phyloP scores from a whole-genome alignment of 2,329 filamentous ascomycete genomes.

The Fusarium denticulatum region DNA sequence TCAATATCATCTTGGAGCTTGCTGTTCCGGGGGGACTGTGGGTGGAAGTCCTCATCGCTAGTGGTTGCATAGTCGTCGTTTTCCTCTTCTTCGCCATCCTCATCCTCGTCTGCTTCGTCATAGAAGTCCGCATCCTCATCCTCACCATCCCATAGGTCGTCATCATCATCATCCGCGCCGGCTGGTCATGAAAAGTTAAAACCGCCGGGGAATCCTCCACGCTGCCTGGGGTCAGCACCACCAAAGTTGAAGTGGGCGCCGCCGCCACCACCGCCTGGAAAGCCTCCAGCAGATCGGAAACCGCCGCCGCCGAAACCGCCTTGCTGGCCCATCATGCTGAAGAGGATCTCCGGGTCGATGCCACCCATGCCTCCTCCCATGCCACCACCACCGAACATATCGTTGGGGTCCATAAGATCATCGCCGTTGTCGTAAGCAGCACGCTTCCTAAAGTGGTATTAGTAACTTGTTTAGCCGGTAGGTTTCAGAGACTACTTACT shows the following conservation, averaged over 20 bases:
- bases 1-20: conserved; percentile 45
- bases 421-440: conserved; percentile 92
- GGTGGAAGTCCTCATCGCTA: conserved; percentile 33
- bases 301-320: conserved; percentile 66
- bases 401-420: conserved; percentile 86
- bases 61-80: conserved; percentile 39
- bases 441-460: conserved; percentile 72
- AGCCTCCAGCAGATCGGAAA: conserved; percentile 62
- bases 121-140: conserved; percentile 44
- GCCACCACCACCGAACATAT: conserved; percentile 79
- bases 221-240: conserved; percentile 48
- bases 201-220: conserved; percentile 51
- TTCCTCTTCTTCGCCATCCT: conserved; percentile 38
- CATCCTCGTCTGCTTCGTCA: conserved; percentile 38
- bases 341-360: conserved; percentile 81
- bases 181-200: conserved; percentile 62
- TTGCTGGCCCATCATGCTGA: conserved; percentile 83
- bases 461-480: conserved; percentile 39
- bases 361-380: conserved; percentile 73
- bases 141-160: conserved; percentile 47
- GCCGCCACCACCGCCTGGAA: conserved; percentile 59
- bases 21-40: conserved; percentile 28
- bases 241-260: conserved; percentile 69
- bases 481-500: conserved; percentile 67
- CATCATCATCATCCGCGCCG: conserved; percentile 50